These are phyloP conservation scores for Gracilaria vermiculophylla DNA, from an alignment of 23 red algal genomes.

Conservation along the genomic window DNA sequence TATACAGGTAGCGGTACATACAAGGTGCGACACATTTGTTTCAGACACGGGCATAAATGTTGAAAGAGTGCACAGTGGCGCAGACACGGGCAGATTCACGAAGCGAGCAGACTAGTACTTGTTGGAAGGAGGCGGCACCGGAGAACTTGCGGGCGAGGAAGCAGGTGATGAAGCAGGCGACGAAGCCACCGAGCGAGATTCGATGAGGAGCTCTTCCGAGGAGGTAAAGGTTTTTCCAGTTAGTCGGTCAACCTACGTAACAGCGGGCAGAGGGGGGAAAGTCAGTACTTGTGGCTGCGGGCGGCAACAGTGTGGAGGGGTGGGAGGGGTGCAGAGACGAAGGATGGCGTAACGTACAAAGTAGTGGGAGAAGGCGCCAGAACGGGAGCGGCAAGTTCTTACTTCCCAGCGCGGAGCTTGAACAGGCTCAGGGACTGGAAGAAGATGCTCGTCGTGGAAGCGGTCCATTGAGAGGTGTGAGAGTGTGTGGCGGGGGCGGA, in stretches of 20 bases:
- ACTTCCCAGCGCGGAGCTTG: conserved; percentile 1
- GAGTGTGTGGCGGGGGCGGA: background rate
- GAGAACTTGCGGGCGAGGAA: conserved; percentile 1
- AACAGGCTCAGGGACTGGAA: conserved; percentile 12
- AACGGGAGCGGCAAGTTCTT: conserved; percentile 7
- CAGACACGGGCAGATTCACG: background rate
- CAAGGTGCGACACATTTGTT: no score
- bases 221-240: conserved; percentile 11
- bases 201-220: background rate
- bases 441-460: conserved; percentile 8
- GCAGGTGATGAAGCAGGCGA: conserved; percentile 6
- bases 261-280: no score
- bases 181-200: conserved; percentile 9
- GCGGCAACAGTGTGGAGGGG: background rate
- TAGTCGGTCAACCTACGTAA: conserved; percentile 18
- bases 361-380: conserved; percentile 21
- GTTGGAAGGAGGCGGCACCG: background rate
- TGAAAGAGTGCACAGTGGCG: background rate
- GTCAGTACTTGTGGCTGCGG: no score
- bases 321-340: background rate
- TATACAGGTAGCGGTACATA: background rate
- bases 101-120: background rate
- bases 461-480: background rate
- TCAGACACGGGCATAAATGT: background rate
- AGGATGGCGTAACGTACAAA: background rate